These are phyloP conservation scores for Myxozyma sirexii DNA, from an alignment of 805 yeast genomes.

Conservation along the genomic window DNA sequence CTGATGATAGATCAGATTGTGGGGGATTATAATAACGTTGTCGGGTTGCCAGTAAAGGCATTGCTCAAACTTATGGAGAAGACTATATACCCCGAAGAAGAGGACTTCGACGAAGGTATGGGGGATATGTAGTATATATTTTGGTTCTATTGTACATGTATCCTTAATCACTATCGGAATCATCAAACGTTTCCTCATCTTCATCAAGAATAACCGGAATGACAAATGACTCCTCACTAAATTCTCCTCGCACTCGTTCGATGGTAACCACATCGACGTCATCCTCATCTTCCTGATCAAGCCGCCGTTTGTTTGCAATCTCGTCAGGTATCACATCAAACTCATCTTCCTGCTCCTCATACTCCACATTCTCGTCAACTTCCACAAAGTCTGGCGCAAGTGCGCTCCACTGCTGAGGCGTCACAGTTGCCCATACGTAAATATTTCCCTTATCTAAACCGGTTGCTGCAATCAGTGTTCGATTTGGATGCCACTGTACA, in stretches of 20 bases:
- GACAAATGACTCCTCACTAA: slow-evolving; percentile 53
- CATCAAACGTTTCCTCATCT: slow-evolving; percentile 33
- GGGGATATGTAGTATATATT: background rate
- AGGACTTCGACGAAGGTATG: slow-evolving; percentile 16
- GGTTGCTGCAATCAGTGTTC: slow-evolving; percentile 75
- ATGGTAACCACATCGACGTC: slow-evolving; percentile 65
- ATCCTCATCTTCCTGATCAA: slow-evolving; percentile 63
- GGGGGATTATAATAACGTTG: slow-evolving; percentile 86
- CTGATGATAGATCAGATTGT: slow-evolving; percentile 60
- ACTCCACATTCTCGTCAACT: slow-evolving; percentile 86
- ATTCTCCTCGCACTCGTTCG: slow-evolving; percentile 64
- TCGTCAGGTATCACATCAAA: slow-evolving; percentile 74
- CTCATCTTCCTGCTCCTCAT: slow-evolving; percentile 87
- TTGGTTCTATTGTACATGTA: background rate
- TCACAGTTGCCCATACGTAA: slow-evolving; percentile 76
- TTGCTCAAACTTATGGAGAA: slow-evolving; percentile 53
- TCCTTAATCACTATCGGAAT: slow-evolving; percentile 26
- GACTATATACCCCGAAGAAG: slow-evolving; percentile 38
- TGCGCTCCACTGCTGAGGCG: slow-evolving; percentile 95
- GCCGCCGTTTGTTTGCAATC: slow-evolving; percentile 59
- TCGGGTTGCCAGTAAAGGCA: slow-evolving; percentile 76
- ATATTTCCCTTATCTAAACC: slow-evolving; percentile 84
- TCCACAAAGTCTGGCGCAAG: slow-evolving; percentile 95
- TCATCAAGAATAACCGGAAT: slow-evolving; percentile 54
- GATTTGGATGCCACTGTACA: slow-evolving; percentile 80